Base-by-base conservation (phyloP, 2,329 filamentous ascomycete genomes). In the Fusarium liriodendri region DNA sequence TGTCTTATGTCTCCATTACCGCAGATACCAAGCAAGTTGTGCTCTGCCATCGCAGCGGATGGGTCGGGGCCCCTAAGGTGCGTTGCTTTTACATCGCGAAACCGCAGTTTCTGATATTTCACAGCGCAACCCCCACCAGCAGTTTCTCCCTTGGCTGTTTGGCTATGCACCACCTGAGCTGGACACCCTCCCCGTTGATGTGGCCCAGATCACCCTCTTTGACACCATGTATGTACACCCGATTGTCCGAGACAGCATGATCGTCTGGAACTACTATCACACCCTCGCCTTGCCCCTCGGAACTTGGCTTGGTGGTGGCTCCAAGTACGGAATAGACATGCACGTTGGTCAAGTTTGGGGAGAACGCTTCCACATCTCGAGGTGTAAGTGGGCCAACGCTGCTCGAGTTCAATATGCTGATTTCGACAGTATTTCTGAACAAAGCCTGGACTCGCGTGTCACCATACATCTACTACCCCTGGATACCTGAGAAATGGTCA, bases 21-120 rank as follows among this genome's bases (percentile, higher is more conserved):
- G 82, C 84, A 2, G 76, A 79, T 1, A 82, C 84, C 1, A 81
- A 81, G 45, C 78, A 80, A 22, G 84, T 86, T 5, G 77, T 84
- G 4, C 35, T 87, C 18, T 85, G 83, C 62, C 84, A 86, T 64
- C 80, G 83, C n/a, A 80, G 84, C 64, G 85, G 85, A 14, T 86
- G 65, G 59, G 37, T 79, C 25, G 70, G 72, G 6, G 73, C 72
- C 52, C 69, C 69, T 8, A 71, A 71, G 65, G 66, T 63, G 11
- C 5, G 29, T 38, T 68, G 0, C 27, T n/a, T 45, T 18, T n/a
- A 11, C 7, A 13, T 5, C 10, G 3, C 6, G 5, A 35, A 14
- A 7, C 0, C 8, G 2, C 6, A 25, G 29, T 6, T 6, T 29
- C 63, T 59, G 3, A 58, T 13, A 20, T 18, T 29, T 14, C 6